phyloP scores from a whole-genome alignment of 805 yeast genomes.

The Candida orba region DNA sequence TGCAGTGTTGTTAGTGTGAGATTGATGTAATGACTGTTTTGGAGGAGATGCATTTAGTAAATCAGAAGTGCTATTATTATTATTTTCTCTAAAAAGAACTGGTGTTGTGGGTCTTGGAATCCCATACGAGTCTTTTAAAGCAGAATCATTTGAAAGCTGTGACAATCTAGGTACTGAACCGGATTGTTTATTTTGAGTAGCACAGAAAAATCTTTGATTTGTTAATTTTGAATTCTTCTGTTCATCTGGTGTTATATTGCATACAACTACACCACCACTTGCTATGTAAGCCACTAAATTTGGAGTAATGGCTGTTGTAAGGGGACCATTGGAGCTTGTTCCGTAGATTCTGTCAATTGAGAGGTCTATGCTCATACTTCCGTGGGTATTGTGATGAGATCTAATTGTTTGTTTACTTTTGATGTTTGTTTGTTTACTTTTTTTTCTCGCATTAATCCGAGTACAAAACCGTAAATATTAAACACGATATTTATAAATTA shows the following conservation, averaged over 20 bases:
- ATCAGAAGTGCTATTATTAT: not conserved
- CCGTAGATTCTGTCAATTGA: conserved; percentile 33
- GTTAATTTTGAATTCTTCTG: conserved; percentile 14
- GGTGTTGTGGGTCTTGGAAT: conserved; percentile 7
- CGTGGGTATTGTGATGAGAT: not conserved
- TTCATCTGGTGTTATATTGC: conserved; percentile 22
- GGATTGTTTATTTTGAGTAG: conserved; percentile 22
- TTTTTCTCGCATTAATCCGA: not conserved
- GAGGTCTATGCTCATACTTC: conserved; percentile 6
- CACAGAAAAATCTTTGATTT: conserved; percentile 46
- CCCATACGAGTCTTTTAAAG: conserved; percentile 7
- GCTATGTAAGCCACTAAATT: conserved; percentile 46
- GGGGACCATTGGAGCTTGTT: conserved; percentile 36
- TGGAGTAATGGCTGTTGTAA: conserved; percentile 34
- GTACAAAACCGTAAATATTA: not conserved
- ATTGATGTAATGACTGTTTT: conserved; percentile 17
- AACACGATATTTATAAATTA: no score
- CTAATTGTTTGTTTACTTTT: not conserved
- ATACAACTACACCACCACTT: conserved; percentile 54
- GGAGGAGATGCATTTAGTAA: conserved; percentile 10
- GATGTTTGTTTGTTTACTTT: not conserved
- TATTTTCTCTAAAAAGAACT: not conserved
- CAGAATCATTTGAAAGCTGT: not conserved
- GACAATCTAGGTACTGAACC: not conserved
- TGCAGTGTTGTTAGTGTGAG: not conserved